Percentiles rank a stretch among this genome's conserved stretches.
phyloP scores from a whole-genome alignment of 108 stramenopile genomes.

The Skeletonema potamos region DNA sequence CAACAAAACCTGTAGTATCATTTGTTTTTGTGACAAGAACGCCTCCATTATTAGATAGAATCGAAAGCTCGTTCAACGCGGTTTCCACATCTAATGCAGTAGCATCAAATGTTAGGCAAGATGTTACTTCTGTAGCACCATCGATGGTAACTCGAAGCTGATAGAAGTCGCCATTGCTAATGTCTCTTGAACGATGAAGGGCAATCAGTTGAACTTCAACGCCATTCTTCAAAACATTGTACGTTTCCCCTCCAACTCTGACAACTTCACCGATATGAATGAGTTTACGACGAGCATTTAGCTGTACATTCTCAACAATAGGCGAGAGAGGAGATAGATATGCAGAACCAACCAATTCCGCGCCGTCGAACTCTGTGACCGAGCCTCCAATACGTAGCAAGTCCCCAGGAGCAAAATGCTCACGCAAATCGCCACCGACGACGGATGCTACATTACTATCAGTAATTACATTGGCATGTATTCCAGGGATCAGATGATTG shows the following conservation, averaged over 20 bases:
- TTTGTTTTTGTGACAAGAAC: slow-evolving; percentile 55
- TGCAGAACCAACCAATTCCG: slow-evolving; percentile 34
- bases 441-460: slow-evolving; percentile 44
- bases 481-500: slow-evolving; percentile 48
- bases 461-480: slow-evolving; percentile 44
- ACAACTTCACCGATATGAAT: slow-evolving; percentile 50
- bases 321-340: slow-evolving; percentile 28
- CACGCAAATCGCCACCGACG: slow-evolving; percentile 48
- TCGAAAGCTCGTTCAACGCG: slow-evolving; percentile 50
- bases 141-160: slow-evolving; percentile 36
- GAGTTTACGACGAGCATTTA: slow-evolving; percentile 21
- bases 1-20: slow-evolving; percentile 38
- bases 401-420: slow-evolving; percentile 63
- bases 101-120: slow-evolving; percentile 64
- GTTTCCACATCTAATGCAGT: slow-evolving; percentile 51
- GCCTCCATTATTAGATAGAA: slow-evolving; percentile 35
- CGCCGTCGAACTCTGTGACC: slow-evolving; percentile 54
- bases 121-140: slow-evolving; percentile 45
- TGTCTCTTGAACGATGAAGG: slow-evolving; percentile 40
- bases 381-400: slow-evolving; percentile 59
- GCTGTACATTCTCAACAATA: slow-evolving; percentile 25
- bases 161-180: slow-evolving; percentile 33
- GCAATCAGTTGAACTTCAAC: slow-evolving; percentile 64
- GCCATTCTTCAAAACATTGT: slow-evolving; percentile 47
- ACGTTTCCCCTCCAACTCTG: slow-evolving; percentile 50